phyloP scores from a whole-genome alignment of 1,284 basidiomycete species.

The Calocybe gambosa region DNA sequence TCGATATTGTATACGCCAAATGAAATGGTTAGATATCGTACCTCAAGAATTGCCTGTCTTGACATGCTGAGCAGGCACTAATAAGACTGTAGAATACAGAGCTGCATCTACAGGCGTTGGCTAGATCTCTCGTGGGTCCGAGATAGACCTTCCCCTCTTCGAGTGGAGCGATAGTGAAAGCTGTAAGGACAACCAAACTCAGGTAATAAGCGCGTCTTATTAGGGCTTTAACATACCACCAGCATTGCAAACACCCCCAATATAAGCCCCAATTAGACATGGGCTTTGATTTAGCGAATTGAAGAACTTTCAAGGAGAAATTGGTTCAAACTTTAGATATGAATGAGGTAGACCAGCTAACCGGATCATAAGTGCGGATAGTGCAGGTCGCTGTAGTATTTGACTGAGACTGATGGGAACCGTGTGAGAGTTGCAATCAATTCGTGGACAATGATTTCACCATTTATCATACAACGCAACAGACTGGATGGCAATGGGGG shows the following conservation, averaged over 20 bases:
- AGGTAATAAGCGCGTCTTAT: background rate
- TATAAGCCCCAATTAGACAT: conserved; percentile 18
- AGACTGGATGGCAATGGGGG: background rate
- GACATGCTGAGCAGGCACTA: conserved; percentile 33
- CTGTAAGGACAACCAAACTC: conserved; percentile 15
- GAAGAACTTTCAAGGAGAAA: conserved; percentile 6
- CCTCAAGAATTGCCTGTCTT: conserved; percentile 23
- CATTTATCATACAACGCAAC: conserved; percentile 6
- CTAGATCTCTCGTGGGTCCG: conserved; percentile 23
- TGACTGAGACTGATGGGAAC: background rate
- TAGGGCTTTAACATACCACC: conserved; percentile 21
- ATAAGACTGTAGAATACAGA: conserved; percentile 34
- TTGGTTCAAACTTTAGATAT: background rate
- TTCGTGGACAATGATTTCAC: conserved; percentile 6
- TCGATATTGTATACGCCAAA: background rate
- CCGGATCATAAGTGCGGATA: conserved; percentile 10
- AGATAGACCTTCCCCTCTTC: conserved; percentile 24
- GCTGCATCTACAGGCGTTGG: conserved; percentile 32
- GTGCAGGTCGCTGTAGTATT: conserved; percentile 10
- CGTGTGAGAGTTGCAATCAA: background rate
- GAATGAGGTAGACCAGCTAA: conserved; percentile 1
- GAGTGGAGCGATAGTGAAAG: conserved; percentile 27
- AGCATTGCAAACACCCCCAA: conserved; percentile 31
- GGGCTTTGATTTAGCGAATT: conserved; percentile 15
- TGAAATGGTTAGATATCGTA: background rate